Evolutionary conservation across 192 early-diverging fungal genomes (phyloP).

Genomic region (Spizellomyces punctatus): DNA sequence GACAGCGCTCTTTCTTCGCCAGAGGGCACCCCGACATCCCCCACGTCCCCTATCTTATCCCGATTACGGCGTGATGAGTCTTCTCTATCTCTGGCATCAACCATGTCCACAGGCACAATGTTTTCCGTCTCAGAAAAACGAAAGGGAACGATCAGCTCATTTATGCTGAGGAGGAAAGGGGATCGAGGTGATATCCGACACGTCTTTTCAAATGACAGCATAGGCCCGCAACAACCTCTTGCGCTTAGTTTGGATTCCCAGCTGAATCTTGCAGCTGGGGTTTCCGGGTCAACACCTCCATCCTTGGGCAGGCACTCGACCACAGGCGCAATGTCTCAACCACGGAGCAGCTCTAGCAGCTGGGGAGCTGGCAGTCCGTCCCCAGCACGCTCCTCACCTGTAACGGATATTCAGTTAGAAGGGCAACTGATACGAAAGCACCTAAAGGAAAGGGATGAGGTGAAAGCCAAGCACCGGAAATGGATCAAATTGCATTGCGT

Average conservation of each 20-base stretch:
- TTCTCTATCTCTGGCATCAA: slow-evolving; percentile 25
- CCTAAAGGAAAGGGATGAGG: slow-evolving; percentile 70
- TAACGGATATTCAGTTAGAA: slow-evolving; percentile 43
- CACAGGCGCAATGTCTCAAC: background rate
- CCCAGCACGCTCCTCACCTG: background rate
- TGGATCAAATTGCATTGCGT: slow-evolving; percentile 82
- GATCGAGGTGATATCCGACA: background rate
- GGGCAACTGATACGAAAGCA: slow-evolving; percentile 90
- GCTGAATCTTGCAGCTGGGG: slow-evolving; percentile 17
- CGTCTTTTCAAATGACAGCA: background rate
- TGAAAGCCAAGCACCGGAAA: slow-evolving; percentile 78
- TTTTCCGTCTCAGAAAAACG: slow-evolving; percentile 26
- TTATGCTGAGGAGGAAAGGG: background rate
- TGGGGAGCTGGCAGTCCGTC: background rate
- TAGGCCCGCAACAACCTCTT: background rate
- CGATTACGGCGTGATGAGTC: slow-evolving; percentile 20
- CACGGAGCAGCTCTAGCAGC: slow-evolving; percentile 9
- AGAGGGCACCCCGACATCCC: background rate
- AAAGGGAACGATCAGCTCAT: background rate
- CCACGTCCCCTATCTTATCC: background rate
- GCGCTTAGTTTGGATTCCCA: slow-evolving; percentile 31
- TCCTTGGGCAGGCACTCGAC: slow-evolving; percentile 21
- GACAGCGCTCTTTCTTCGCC: background rate
- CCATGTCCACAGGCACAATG: slow-evolving; percentile 26
- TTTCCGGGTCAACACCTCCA: background rate